A percentile compares a stretch with the other conserved stretches of the same genome.
Evolutionary conservation across 305 asterid species (phyloP).

Genomic region (Coffea humblotiana): DNA sequence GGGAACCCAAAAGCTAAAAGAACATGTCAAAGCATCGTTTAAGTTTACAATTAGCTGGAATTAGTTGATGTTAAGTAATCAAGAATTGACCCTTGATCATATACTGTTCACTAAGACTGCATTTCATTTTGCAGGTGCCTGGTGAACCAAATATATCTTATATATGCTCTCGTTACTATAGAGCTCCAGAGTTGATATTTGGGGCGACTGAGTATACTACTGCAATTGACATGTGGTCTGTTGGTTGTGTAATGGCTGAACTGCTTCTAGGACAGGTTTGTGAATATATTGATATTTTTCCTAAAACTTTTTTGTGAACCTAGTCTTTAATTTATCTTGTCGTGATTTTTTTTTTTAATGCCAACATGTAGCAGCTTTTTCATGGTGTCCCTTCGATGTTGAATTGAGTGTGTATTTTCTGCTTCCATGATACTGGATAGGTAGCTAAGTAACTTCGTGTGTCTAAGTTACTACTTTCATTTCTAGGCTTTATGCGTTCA

Average conservation of each 20-base stretch:
- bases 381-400: background rate
- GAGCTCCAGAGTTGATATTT: slow-evolving; percentile 95
- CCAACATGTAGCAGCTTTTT: background rate
- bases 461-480: background rate
- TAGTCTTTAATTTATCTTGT: background rate
- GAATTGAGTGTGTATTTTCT: background rate
- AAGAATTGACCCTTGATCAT: background rate
- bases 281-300: background rate
- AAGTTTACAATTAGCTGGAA: background rate
- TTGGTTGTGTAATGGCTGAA: slow-evolving; percentile 96
- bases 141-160: slow-evolving; percentile 96
- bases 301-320: background rate
- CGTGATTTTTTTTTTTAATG: background rate
- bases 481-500: background rate
- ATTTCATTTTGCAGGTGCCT: slow-evolving; percentile 48
- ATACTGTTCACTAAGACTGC: slow-evolving; percentile 1
- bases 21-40: background rate
- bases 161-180: slow-evolving; percentile 93
- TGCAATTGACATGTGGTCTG: slow-evolving; percentile 98
- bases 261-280: slow-evolving; percentile 82
- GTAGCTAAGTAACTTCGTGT: background rate
- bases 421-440: background rate
- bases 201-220: slow-evolving; percentile 94
- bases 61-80: background rate
- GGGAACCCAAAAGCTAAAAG: background rate